Evolutionary conservation across 2,329 filamentous ascomycete species (phyloP), one percentile per base, ranked within the genome.

Genomic region (Fusarium austroafricanum): DNA sequence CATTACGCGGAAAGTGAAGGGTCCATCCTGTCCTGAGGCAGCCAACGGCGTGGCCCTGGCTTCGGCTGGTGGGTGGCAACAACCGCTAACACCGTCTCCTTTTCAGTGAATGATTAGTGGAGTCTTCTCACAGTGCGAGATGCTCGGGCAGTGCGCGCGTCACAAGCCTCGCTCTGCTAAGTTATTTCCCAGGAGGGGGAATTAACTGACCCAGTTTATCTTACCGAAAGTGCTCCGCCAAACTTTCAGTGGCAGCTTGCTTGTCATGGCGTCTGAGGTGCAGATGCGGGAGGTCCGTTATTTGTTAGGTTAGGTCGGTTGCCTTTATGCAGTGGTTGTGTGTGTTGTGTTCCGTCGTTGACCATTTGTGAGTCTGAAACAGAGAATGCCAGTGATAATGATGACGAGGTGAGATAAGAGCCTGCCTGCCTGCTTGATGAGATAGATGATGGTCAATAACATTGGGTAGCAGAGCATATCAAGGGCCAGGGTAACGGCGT

Each of bases 191-290:
- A 26, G 26, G 26, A 26, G 26, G 26, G 26, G 26, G 65, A 47
- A 61, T 58, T 50, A 69, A 57, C 37, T 62, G 65, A 62, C 70
- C 71, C 67, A 71, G 56, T 64, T 70, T 67, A 70, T 68, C 67
- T 70, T 73, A 73, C 70, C 66, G 65, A 70, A 45, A 62, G 55
- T 56, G 65, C 70, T 71, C 70, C 70, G 56, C 68, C 63, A 66
- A 65, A 61, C 66, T 53, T 71, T 54, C 55, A 70, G 65, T 69
- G 67, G 51, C 51, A 54, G 65, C 26, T 57, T 61, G 31, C 31
- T 65, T 33, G 29, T 12, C 29, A 33, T 33, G 57, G 56, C 61
- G 53, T 44, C 62, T 60, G 55, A 33, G 31, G 31, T 33, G 31
- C 31, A 35, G 33, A 6, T 33, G 37, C 29, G 46, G 54, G 49